These are phyloP conservation scores for Apiotrichum domesticum DNA, from an alignment of 1,284 basidiomycete species.

Conservation along the genomic window DNA sequence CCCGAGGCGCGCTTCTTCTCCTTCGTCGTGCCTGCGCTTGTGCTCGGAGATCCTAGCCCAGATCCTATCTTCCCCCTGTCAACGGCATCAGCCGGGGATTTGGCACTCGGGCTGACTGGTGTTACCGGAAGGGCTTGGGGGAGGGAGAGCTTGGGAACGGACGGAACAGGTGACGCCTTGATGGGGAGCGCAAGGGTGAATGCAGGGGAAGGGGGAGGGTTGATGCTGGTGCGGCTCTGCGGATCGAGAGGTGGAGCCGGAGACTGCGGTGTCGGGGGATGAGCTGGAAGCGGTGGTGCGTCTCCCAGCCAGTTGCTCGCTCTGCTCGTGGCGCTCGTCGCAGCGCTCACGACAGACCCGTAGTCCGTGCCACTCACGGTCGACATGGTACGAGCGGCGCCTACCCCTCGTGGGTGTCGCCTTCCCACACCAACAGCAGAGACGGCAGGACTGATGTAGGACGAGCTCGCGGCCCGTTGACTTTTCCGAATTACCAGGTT, in stretches of 20 bases:
- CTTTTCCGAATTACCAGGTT: no score
- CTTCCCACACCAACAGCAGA: conserved; percentile 1
- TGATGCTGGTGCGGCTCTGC: not conserved
- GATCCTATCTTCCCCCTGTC: no score
- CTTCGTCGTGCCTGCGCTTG: not conserved
- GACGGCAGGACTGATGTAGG: not conserved
- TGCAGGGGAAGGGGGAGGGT: not conserved
- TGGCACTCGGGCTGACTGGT: not conserved
- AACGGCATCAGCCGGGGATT: not conserved
- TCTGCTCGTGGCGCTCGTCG: not conserved
- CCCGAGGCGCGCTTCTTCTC: not conserved
- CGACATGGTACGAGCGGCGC: not conserved
- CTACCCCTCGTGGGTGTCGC: not conserved
- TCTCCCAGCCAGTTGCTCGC: no score
- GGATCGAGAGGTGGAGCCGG: no score
- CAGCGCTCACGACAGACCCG: not conserved
- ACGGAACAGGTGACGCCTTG: not conserved
- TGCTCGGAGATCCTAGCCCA: no score
- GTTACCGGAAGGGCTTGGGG: not conserved
- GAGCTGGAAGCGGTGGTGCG: no score
- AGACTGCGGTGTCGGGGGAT: no score
- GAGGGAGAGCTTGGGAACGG: no score
- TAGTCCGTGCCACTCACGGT: not conserved
- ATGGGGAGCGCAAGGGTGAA: conserved; percentile 1
- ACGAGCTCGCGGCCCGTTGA: no score